A percentile compares a stretch with the other conserved stretches of the same genome.
phyloP scores from a whole-genome alignment of 345 rosid genomes.

The Citropsis articulata region DNA sequence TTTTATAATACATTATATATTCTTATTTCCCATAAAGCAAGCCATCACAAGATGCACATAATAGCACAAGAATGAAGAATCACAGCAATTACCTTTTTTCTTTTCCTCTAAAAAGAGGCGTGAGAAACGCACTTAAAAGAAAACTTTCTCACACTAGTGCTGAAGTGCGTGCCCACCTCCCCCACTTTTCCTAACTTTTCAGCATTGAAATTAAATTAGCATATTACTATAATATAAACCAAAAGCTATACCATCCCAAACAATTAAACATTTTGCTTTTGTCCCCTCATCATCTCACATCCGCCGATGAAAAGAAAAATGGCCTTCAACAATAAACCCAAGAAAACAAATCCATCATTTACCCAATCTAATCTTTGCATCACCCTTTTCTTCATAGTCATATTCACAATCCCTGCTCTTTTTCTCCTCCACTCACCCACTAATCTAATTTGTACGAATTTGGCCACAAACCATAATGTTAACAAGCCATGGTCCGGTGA shows the following conservation, averaged over 20 bases:
- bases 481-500: slow-evolving; percentile 65
- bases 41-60: background rate
- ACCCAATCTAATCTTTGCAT: slow-evolving; percentile 49
- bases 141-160: slow-evolving; percentile 7
- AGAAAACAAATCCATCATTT: slow-evolving; percentile 34
- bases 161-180: slow-evolving; percentile 30
- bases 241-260: background rate
- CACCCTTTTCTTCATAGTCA: slow-evolving; percentile 68
- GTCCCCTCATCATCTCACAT: background rate
- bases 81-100: background rate
- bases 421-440: slow-evolving; percentile 64
- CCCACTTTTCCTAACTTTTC: slow-evolving; percentile 19
- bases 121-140: slow-evolving; percentile 39
- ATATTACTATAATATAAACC: background rate
- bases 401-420: slow-evolving; percentile 76
- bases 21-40: background rate
- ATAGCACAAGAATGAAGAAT: background rate
- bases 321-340: slow-evolving; percentile 62
- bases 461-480: slow-evolving; percentile 1
- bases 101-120: slow-evolving; percentile 16
- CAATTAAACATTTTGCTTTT: background rate
- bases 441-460: slow-evolving; percentile 37
- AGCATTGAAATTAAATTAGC: background rate
- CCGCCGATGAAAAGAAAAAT: slow-evolving; percentile 15
- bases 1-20: background rate